Percentiles rank a stretch among this genome's conserved stretches.
Conservation (phyloP, 441 rosid species). For the Pelargonium myrrhifolium region DNA sequence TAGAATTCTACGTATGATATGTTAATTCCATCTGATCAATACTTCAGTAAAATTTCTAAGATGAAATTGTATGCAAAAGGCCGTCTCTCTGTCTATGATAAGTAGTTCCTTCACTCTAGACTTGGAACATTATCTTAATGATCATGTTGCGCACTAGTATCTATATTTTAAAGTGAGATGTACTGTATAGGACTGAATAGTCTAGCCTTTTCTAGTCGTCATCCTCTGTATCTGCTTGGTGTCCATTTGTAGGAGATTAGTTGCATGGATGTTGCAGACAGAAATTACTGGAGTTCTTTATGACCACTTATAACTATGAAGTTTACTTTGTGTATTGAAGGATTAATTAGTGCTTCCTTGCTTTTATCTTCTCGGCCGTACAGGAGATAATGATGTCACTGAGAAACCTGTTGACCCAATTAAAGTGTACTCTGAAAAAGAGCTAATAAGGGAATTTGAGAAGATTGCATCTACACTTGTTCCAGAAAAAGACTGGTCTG, state of each 20-base stretch:
- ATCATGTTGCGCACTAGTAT: not conserved
- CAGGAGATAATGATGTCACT: constrained; percentile 69
- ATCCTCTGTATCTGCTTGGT: not conserved
- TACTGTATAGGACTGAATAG: not conserved
- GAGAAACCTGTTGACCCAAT: constrained; percentile 77
- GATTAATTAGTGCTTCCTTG: not conserved
- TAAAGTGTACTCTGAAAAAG: constrained; percentile 88
- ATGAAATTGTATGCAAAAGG: too few species aligned
- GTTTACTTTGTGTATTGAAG: not conserved
- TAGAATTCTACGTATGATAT: not conserved
- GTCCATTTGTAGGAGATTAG: not conserved
- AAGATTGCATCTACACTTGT: constrained; percentile 77
- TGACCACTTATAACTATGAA: not conserved
- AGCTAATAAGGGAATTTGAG: constrained; percentile 84
- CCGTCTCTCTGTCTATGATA: too few species aligned
- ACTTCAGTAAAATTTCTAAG: not conserved
- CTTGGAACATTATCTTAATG: not conserved
- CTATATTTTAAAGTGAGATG: not conserved
- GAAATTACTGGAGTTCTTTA: not conserved
- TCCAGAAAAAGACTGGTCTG: constrained; percentile 97
- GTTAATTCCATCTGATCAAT: not conserved
- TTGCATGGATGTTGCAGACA: not conserved
- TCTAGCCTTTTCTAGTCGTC: not conserved
- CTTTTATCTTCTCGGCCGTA: constrained; percentile 11
- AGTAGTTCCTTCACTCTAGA: not conserved